Percentiles rank a stretch among this genome's conserved stretches.
Conservation (phyloP, 2,329 filamentous ascomycete genomes). For the Paecilomyces dactylethromorphus region DNA sequence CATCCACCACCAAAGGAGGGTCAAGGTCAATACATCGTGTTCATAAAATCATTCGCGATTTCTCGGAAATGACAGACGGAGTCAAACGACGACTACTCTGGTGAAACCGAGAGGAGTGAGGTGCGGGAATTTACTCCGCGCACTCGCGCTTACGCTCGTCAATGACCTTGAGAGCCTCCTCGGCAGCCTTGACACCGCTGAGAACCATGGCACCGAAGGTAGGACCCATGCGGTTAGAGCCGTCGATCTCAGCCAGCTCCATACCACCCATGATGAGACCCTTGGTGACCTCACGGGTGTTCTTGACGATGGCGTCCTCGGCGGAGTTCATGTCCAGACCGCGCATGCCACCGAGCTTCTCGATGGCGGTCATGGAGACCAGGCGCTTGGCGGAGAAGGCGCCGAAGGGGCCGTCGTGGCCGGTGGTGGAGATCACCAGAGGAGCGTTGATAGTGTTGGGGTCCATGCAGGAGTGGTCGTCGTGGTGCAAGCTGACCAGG, state of each 20-base stretch:
- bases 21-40: neutral
- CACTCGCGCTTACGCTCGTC: constrained; percentile 74
- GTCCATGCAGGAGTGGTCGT: constrained; percentile 93
- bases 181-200: constrained; percentile 81
- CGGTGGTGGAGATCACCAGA: constrained; percentile 80
- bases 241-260: constrained; percentile 86
- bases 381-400: constrained; percentile 88
- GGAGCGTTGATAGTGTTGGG: constrained; percentile 95
- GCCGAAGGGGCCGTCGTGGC: constrained; percentile 85
- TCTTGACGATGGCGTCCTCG: constrained; percentile 90
- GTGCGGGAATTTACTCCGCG: constrained; percentile 40
- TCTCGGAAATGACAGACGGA: neutral
- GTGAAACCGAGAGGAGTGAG: too few relatives aligned
- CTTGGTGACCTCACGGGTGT: constrained; percentile 79
- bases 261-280: constrained; percentile 91
- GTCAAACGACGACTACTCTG: too few relatives aligned
- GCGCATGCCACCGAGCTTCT: constrained; percentile 84
- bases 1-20: neutral
- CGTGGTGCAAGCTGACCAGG: constrained; percentile 77
- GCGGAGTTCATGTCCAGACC: constrained; percentile 87
- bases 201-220: constrained; percentile 88
- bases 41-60: neutral
- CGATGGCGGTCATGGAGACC: constrained; percentile 77
- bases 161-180: constrained; percentile 73
- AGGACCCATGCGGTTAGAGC: constrained; percentile 84